Conservation (phyloP, 768 basidiomycete genomes). For the Exidia glandulosa region DNA sequence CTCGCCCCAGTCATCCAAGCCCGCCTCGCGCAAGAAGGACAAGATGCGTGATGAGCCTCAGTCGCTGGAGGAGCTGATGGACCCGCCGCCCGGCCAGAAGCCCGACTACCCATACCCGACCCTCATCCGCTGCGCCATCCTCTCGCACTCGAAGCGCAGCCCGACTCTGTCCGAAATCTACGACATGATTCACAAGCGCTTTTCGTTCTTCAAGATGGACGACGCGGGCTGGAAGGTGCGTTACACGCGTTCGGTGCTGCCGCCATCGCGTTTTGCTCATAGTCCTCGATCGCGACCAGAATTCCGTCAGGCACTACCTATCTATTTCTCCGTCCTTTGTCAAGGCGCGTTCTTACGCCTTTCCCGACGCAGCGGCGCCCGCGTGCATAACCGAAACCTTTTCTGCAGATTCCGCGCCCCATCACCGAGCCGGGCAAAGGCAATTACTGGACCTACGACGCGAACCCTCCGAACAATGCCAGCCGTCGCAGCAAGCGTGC, state of each 20-base stretch:
- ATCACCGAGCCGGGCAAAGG: conserved; percentile 8
- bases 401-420: neutral
- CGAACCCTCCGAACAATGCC: conserved; percentile 2
- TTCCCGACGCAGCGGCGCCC: too few relatives aligned
- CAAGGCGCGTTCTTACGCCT: neutral
- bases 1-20: neutral
- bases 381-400: neutral
- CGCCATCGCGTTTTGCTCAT: neutral
- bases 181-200: conserved; percentile 39
- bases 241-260: neutral
- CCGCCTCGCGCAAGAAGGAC: neutral
- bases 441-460: conserved; percentile 8
- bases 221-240: conserved; percentile 50
- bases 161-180: conserved; percentile 58
- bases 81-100: conserved; percentile 24
- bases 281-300: neutral
- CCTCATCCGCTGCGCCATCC: conserved; percentile 54
- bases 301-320: neutral
- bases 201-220: conserved; percentile 39
- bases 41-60: neutral
- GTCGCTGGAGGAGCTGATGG: conserved; percentile 11
- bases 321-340: neutral
- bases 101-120: conserved; percentile 34
- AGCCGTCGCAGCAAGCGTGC: conserved; percentile 4
- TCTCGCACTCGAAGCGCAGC: conserved; percentile 30